Evolutionary conservation across 2,329 filamentous ascomycete species (phyloP), one percentile per base, ranked within the genome.

Genomic region (Colletotrichum kahawae): DNA sequence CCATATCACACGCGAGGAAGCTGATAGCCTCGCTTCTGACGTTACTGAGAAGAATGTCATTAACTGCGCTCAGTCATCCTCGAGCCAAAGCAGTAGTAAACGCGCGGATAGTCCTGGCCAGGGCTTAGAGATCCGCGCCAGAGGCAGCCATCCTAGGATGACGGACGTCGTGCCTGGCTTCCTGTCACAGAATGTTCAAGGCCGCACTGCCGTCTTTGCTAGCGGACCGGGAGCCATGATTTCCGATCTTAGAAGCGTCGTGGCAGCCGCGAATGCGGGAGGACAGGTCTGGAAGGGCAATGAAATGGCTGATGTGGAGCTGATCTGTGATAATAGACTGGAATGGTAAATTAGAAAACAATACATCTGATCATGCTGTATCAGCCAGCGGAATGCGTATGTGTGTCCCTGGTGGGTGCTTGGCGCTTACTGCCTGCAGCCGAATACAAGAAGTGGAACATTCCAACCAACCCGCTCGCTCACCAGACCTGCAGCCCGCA

Each of bases 151-250:
- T 88, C 89, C 0, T 83, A 90, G 66, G 79, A 91, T 93, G 18
- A 65, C 79, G 2, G 81, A 82, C 18, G 81, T 91, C 10, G 84
- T 93, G 3, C 79, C 79, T 8, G 82, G 83, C 4, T 92, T 92
- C 77, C 84, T 91, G 5, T 83, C 83, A 1, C 79, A 81, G 2
- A 89, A 88, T 0, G 81, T 86, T 0, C 79, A 81, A 0, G 91
- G 90, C 0, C 82, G 88, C 14, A 91, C 90, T 0, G 84, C 86
- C 0, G 90, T 93, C 0, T 88, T 91, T 79, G 91, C 88, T 0
- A 93, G 91, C 78, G 92, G 92, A 0, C 92, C 92, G 2, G 86
- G 87, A 1, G 85, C 87, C 2, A 92, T 93, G 89, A 88, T 92
- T 7, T 86, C 85, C n/a, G 90, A 92, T 69, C 78, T 93, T 72